Base-by-base conservation (phyloP, 306 rosid species). In the Medicago ruthenica region DNA sequence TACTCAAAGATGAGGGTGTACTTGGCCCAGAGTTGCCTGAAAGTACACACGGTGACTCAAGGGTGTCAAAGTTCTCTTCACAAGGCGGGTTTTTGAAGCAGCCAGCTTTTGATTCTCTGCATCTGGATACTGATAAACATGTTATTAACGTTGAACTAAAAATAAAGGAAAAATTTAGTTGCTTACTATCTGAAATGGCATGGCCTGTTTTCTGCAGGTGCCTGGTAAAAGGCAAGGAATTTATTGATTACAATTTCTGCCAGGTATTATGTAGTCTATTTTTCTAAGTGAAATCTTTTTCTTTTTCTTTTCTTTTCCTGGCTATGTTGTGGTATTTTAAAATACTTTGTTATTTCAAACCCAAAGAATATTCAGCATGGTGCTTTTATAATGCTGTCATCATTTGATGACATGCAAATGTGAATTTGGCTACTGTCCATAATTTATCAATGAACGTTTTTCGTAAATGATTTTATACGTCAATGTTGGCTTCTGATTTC, bases 21-120 rank as follows among this genome's bases (percentile, higher is more conserved):
- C 77, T 71, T 71, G 50, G 85, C 64, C 48, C 60, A 59, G 85
- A 69, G 67, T 27, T 74, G 66, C 76, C 76, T 6, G 89, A 73
- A 79, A 81, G 70, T 45, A 65, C 71, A 62, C 59, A 78, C 15
- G 69, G 80, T 79, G 83, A 70, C 72, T 63, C 65, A 60, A 77
- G 62, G 63, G 76, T 64, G 53, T 72, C 82, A n/a, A 86, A 72
- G 18, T 81, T 87, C 51, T 90, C 90, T 81, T 81, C 91, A 60
- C 87, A 90, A 78, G 98, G 98, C 20, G 98, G 98, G 76, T 95
- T 95, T 87, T 71, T 95, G 79, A 90, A 83, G 88, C 98, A 83
- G 84, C 95, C 96, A 20, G 67, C 73, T 73, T 86, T 85, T 78
- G 87, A 80, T 80, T 81, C 84, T 71, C 54, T 67, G 39, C 81